Conservation (phyloP, 169 alveolate species). For the Cryptosporidium sp. region DNA sequence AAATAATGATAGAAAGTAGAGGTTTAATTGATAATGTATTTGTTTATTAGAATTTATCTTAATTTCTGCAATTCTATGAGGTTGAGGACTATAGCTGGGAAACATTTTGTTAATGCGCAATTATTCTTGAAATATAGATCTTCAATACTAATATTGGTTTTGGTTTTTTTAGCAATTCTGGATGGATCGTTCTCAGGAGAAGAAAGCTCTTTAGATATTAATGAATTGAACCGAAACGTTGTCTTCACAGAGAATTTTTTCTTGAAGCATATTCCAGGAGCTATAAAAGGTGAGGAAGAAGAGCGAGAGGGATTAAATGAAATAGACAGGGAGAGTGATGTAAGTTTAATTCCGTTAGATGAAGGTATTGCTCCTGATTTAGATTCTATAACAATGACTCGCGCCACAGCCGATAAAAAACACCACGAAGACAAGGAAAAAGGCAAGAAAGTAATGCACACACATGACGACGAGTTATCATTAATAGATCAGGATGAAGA, state of each 20-base stretch:
- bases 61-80: neutral
- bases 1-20: slow-evolving; percentile 24
- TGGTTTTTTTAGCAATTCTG: neutral
- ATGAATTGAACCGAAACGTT: slow-evolving; percentile 12
- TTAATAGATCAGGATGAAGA: slow-evolving; percentile 32
- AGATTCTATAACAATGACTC: slow-evolving; percentile 38
- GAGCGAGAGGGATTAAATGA: slow-evolving; percentile 20
- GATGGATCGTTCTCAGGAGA: neutral
- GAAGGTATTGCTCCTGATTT: slow-evolving; percentile 20
- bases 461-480: slow-evolving; percentile 31
- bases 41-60: slow-evolving; percentile 1
- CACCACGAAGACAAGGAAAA: neutral
- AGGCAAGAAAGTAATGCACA: neutral
- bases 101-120: neutral
- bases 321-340: slow-evolving; percentile 25
- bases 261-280: slow-evolving; percentile 51
- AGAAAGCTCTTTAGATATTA: neutral
- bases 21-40: slow-evolving; percentile 22
- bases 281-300: slow-evolving; percentile 25
- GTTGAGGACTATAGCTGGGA: neutral
- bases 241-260: slow-evolving; percentile 53
- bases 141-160: neutral
- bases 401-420: slow-evolving; percentile 8
- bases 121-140: slow-evolving; percentile 3
- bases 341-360: slow-evolving; percentile 38